Conservation (phyloP, 805 yeast genomes). For the Millerozyma miso region DNA sequence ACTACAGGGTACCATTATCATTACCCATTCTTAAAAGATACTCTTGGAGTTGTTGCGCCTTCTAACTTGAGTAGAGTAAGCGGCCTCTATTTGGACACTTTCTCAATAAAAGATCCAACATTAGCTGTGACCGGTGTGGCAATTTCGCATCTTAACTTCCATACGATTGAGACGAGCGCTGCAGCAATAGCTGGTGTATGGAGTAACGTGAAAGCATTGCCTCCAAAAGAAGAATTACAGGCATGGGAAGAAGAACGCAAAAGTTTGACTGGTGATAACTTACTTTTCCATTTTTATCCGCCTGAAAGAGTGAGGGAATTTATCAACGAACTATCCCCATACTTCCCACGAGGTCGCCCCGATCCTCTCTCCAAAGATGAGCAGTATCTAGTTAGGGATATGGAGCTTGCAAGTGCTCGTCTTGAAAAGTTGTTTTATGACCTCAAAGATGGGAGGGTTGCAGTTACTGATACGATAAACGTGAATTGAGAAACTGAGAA, state of each 20-base stretch:
- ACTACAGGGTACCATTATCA: conserved; percentile 51
- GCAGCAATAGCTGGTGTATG: conserved; percentile 55
- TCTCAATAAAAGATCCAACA: conserved; percentile 40
- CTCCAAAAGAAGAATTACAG: conserved; percentile 35
- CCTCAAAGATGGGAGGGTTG: conserved; percentile 17
- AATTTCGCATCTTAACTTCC: conserved; percentile 43
- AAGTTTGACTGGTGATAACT: conserved; percentile 15
- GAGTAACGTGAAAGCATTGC: conserved; percentile 36
- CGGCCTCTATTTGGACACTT: conserved; percentile 35
- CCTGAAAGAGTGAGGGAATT: conserved; percentile 18
- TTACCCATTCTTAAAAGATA: conserved; percentile 35
- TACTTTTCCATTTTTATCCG: conserved; percentile 33
- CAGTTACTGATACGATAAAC: conserved; percentile 14
- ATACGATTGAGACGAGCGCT: conserved; percentile 47
- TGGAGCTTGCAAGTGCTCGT: conserved; percentile 13
- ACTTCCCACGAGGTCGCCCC: conserved; percentile 24
- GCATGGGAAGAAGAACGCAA: conserved; percentile 27
- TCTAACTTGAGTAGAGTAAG: conserved; percentile 29
- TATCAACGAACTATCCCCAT: conserved; percentile 21
- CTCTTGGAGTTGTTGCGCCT: conserved; percentile 20
- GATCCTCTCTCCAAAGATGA: conserved; percentile 26
- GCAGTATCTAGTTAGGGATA: conserved; percentile 17
- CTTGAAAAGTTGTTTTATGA: conserved; percentile 21
- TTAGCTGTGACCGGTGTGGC: conserved; percentile 39
- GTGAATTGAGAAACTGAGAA: too few relatives aligned